Percentiles rank a stretch among this genome's conserved stretches.
Conservation (phyloP, 768 basidiomycete species). For the Lyophyllum decastes region DNA sequence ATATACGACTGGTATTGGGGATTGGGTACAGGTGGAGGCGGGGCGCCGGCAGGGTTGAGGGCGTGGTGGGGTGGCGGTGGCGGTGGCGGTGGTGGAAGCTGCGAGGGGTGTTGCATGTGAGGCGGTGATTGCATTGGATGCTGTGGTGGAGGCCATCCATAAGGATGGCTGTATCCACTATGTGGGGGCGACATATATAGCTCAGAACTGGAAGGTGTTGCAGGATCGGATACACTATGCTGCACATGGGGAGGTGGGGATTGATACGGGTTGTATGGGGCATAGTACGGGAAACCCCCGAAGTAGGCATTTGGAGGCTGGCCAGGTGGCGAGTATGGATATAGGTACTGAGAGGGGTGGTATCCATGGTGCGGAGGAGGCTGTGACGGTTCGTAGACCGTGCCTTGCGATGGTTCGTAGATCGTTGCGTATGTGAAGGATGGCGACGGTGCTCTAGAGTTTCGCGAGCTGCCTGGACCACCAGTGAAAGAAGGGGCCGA, state of each 20-base stretch:
- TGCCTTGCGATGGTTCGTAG: constrained; percentile 60
- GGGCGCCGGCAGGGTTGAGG: constrained; percentile 20
- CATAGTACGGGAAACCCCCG: constrained; percentile 43
- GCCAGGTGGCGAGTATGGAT: constrained; percentile 47
- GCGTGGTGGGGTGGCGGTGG: constrained; percentile 13
- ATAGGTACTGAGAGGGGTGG: constrained; percentile 51
- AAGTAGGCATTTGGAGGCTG: constrained; percentile 42
- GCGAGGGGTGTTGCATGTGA: constrained; percentile 31
- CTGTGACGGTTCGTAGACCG: constrained; percentile 52
- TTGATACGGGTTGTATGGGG: constrained; percentile 37
- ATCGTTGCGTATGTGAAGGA: constrained; percentile 74
- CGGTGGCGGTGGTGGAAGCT: constrained; percentile 32
- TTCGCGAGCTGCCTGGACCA: constrained; percentile 64
- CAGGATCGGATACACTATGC: constrained; percentile 33
- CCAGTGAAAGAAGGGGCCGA: constrained; percentile 49
- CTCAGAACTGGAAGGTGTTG: constrained; percentile 31
- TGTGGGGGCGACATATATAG: constrained; percentile 26
- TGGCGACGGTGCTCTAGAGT: constrained; percentile 74
- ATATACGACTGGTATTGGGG: constrained; percentile 38
- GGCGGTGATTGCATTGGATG: constrained; percentile 33
- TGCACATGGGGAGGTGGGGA: constrained; percentile 32
- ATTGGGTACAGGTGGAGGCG: constrained; percentile 26
- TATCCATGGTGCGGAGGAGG: constrained; percentile 42
- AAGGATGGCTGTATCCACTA: constrained; percentile 33
- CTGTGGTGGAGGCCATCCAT: constrained; percentile 39